Evolutionary conservation across 768 basidiomycete species (phyloP), one percentile per base, ranked within the genome.

Genomic region (Mycena filopes): DNA sequence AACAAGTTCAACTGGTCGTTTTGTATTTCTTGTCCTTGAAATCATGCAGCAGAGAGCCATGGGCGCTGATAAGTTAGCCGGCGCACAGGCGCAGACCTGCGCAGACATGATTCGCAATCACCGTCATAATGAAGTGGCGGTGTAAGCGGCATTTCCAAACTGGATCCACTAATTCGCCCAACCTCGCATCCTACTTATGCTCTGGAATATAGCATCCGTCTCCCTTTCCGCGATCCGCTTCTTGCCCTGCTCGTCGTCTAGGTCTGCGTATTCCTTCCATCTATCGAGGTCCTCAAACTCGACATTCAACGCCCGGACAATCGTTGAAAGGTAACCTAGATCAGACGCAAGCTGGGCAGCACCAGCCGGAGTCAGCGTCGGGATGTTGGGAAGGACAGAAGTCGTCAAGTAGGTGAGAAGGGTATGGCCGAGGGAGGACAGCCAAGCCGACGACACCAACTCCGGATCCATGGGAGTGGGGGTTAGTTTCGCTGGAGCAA

Each of bases 301-400:
- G 7, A 97, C 95, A 72, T 96, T 95, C 54, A 99, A 82, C 28
- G 95, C 96, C 49, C 89, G 83, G 36, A 96, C 91, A 49, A 99
- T 96, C 70, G 97, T 98, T 3, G 89, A 87, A 42, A 99, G 82
- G 78, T 98, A 98, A 25, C 89, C 92, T 65, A 99, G 76, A 78
- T 99, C 98, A 4, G 91, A 90, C 2, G 86, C 82, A 21, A 99
- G 84, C 74, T 99, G 98, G 23, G 89, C 88, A 1, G 92, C 88
- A 5, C 96, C 97, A 1, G 84, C 79, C 12, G 75, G 68, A 2
- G 88, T 86, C 49, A 99, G 77, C 29, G 80, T 79, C 3, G 82
- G 78, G 59, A 99, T 92, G 31, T 81, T 80, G 16, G 96, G 95
- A 1, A 99, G 83, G 33, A 94, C 82, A 21, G 80, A 80, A 28